Base-by-base conservation (phyloP, 768 basidiomycete genomes). In the Pulveroboletus sp. region DNA sequence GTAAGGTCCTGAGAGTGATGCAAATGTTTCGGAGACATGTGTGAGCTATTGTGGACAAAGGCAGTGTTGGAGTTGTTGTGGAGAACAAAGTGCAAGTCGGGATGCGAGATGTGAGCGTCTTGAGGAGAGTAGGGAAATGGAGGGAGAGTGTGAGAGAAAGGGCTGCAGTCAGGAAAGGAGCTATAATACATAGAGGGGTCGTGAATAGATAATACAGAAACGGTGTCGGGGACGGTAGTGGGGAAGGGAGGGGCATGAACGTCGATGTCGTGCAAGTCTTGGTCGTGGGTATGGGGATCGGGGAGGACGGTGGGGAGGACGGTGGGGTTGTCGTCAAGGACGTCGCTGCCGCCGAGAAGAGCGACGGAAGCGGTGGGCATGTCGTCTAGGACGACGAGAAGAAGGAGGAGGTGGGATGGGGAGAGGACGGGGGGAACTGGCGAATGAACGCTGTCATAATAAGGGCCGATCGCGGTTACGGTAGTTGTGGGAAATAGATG, bases 181-280 rank as follows among this genome's bases (percentile, higher is more conserved):
- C 44, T 66, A 67, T 69, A 68, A 68, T 68, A 68, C 64, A 68
- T 36, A 4, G 60, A 35, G 13, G 47, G 8, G 49, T 62, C 67
- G 43, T 63, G 67, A 57, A 67, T 55, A 47, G 67, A 68, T 67
- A 67, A 63, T 69, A 67, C 68, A 67, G 60, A 36, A 36, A 62
- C 47, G 51, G 13, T 47, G 49, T 58, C 51, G 43, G 54, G 46
- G 45, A 62, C 55, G 51, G 52, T 10, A 31, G 31, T 17, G 42
- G 54, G 8, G 42, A 66, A 69, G 27, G 56, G 47, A 41, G 54
- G 18, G 55, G 47, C 54, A 44, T 68, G 66, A 56, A 70, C 56
- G 66, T 58, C 49, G 56, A 69, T 64, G 67, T 68, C 68, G 53
- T 65, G 57, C 36, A 58, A 39, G 66, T 68, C 61, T 10, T 64